Evolutionary conservation across 2,329 filamentous ascomycete genomes (phyloP), one percentile per base, ranked within the genome.

Genomic region (Colletotrichum scovillei): DNA sequence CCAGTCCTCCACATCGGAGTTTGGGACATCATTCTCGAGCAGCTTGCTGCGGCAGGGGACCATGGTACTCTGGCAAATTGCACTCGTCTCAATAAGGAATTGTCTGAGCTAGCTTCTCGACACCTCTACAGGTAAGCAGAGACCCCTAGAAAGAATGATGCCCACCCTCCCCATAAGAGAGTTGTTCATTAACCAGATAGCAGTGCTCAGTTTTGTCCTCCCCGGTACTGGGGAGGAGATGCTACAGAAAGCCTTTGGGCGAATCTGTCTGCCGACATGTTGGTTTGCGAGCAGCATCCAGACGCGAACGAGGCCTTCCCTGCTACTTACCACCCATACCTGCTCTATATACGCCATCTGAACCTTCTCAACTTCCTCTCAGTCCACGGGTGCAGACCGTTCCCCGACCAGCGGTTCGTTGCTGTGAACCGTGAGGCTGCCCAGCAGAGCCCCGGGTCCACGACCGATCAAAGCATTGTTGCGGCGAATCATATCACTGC

Each of bases 51-150:
- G 16, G 12, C n/a, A 19, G 49, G 57, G 3, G 46, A 24, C 11
- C 32, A 63, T 16, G 28, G 26, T 12, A 67, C 60, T 1, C 24
- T 68, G 57, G 69, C 38, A 11, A 58, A 19, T 24, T 69, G 69
- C 19, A 65, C 65, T 12, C 49, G 14, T 19, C 16, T 57, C 7
- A 58, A n/a, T 9, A 32, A 14, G 12, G 57, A 38, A 1, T 16
- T 49, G 12, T 55, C 69, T 2, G 30, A n/a, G n/a, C 14, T 42
- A 5, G 69, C 69, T 4, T 52, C 63, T 16, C 35, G 3, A 49
- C 35, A 22, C 7, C 69, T 72, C n/a, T 72, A 72, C 1, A 28
- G 52, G 69, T 68, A 26, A 32, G 68, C 14, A 38, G n/a, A 9
- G 7, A 49, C 6, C 19, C 7, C 1, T 6, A 9, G 19, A 46